These are phyloP conservation scores for Suhomyces chickasaworum DNA, from an alignment of 1,139 yeast genomes.

Conservation along the genomic window DNA sequence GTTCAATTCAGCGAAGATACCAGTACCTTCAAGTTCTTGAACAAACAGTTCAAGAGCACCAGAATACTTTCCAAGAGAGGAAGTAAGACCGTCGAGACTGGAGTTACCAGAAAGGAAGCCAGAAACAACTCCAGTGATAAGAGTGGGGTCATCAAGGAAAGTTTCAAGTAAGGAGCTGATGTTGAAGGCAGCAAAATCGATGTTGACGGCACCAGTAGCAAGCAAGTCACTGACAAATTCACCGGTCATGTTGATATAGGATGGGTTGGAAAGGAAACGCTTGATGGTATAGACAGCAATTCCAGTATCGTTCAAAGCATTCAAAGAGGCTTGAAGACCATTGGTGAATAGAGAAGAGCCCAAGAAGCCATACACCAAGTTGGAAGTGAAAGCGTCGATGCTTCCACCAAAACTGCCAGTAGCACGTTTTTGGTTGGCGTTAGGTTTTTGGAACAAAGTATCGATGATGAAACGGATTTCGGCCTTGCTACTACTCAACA, in stretches of 20 bases:
- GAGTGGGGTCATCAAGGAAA: constrained; percentile 31
- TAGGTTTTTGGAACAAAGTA: constrained; percentile 24
- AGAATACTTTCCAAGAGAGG: constrained; percentile 31
- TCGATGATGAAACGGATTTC: constrained; percentile 29
- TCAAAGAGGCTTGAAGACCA: constrained; percentile 31
- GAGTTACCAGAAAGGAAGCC: constrained; percentile 22
- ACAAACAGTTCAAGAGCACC: constrained; percentile 36
- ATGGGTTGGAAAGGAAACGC: constrained; percentile 37
- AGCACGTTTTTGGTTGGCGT: constrained; percentile 24
- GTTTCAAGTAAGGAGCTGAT: constrained; percentile 28
- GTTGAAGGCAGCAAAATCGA: constrained; percentile 28
- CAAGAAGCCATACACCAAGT: constrained; percentile 33
- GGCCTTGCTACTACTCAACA: constrained; percentile 35
- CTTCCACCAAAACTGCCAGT: constrained; percentile 23
- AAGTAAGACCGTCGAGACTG: constrained; percentile 13
- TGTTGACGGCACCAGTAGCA: constrained; percentile 29
- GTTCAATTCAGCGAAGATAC: constrained; percentile 45
- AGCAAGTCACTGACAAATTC: constrained; percentile 29
- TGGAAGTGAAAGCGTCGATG: constrained; percentile 32
- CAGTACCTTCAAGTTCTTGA: constrained; percentile 39
- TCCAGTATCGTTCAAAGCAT: constrained; percentile 48
- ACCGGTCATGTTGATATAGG: constrained; percentile 43
- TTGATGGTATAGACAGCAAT: constrained; percentile 43
- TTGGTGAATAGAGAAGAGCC: constrained; percentile 31
- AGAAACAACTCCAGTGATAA: constrained; percentile 27